Percentiles rank a stretch among this genome's conserved stretches.
Evolutionary conservation across 1,284 basidiomycete genomes (phyloP).

Genomic region (Veloboletus limbatus): DNA sequence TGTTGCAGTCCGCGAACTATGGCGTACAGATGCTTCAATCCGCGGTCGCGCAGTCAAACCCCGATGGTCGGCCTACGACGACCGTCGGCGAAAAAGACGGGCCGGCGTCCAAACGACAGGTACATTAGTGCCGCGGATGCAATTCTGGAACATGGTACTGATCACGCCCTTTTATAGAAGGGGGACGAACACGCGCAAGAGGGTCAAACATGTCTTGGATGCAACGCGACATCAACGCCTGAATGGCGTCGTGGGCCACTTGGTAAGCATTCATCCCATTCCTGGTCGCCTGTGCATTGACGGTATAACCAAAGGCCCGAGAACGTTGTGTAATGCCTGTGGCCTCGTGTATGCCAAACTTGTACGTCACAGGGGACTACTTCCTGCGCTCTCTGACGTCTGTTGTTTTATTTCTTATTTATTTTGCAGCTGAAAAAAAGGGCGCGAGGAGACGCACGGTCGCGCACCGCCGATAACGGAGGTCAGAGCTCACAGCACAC

Average conservation of each 20-base stretch:
- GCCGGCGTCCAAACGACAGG: slow-evolving; percentile 44
- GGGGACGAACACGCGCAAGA: slow-evolving; percentile 46
- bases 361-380: slow-evolving; percentile 38
- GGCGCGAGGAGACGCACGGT: slow-evolving; percentile 32
- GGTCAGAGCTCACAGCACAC: slow-evolving; percentile 32
- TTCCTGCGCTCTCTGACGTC: slow-evolving; percentile 16
- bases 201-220: slow-evolving; percentile 72
- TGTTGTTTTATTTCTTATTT: slow-evolving; percentile 3
- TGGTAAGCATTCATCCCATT: slow-evolving; percentile 48
- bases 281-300: slow-evolving; percentile 23
- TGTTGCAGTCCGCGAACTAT: slow-evolving; percentile 49
- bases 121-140: slow-evolving; percentile 31
- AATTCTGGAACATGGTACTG: slow-evolving; percentile 10
- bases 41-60: slow-evolving; percentile 29
- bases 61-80: slow-evolving; percentile 26
- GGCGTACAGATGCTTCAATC: slow-evolving; percentile 52
- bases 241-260: slow-evolving; percentile 80
- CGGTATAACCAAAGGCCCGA: slow-evolving; percentile 41
- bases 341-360: slow-evolving; percentile 60
- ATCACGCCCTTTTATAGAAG: slow-evolving; percentile 37
- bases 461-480: slow-evolving; percentile 25
- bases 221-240: slow-evolving; percentile 77
- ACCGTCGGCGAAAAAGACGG: slow-evolving; percentile 30
- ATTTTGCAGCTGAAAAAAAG: slow-evolving; percentile 37
- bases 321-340: slow-evolving; percentile 58